Percentiles rank a stretch among this genome's conserved stretches.
phyloP scores from a whole-genome alignment of 805 yeast species.

The Candida insectalens region DNA sequence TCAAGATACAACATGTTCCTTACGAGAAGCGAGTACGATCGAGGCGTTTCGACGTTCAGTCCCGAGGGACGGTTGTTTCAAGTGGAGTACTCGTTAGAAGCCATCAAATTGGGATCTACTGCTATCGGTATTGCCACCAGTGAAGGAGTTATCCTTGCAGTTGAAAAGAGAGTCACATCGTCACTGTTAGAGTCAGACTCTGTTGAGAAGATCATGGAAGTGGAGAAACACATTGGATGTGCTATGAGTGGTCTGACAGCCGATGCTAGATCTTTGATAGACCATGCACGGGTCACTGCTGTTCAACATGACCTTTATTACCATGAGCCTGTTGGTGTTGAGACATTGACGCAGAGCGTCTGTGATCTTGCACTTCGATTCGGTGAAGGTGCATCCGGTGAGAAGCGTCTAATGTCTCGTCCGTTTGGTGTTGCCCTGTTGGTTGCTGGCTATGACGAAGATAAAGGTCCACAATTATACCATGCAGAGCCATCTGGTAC shows the following conservation, averaged over 20 bases:
- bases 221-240: constrained; percentile 90
- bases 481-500: constrained; percentile 99
- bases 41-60: constrained; percentile 97
- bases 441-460: constrained; percentile 89
- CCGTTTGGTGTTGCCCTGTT: constrained; percentile 98
- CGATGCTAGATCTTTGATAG: constrained; percentile 97
- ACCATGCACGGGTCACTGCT: constrained; percentile 88
- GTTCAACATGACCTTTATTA: constrained; percentile 84
- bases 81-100: constrained; percentile 95
- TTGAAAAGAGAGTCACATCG: constrained; percentile 94
- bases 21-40: constrained; percentile 98
- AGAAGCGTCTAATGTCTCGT: constrained; percentile 90
- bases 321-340: constrained; percentile 88
- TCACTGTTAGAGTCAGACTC: constrained; percentile 83
- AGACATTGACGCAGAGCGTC: constrained; percentile 89
- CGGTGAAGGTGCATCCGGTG: constrained; percentile 96
- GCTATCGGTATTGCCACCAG: constrained; percentile 95
- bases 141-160: constrained; percentile 94
- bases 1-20: constrained; percentile 84
- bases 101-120: constrained; percentile 94
- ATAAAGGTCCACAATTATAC: constrained; percentile 90
- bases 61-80: constrained; percentile 98
- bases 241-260: constrained; percentile 99
- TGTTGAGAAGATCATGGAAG: constrained; percentile 92
- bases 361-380: constrained; percentile 95